Evolutionary conservation across 2,329 filamentous ascomycete genomes (phyloP), one percentile per base, ranked within the genome.

Genomic region (Fusarium liriodendri): DNA sequence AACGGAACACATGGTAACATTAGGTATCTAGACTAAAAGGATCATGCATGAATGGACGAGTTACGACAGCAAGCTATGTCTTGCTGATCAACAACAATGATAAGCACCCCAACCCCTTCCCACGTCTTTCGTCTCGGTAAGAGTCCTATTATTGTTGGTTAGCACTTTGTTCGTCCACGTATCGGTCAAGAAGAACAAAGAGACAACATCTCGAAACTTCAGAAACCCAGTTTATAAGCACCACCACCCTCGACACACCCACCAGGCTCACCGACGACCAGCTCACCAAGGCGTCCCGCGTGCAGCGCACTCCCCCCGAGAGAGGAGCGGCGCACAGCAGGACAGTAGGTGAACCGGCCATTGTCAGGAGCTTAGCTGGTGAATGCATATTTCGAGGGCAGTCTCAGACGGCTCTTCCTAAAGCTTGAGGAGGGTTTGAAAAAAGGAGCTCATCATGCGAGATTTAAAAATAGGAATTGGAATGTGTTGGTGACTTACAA

Each of bases 361-460:
- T 69, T 71, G 55, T 65, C 70, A 68, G 72, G 72, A 75, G 72
- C 72, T 76, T 75, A 71, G 32, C 73, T 76, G 54, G 52, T 64
- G 57, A 60, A 61, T 67, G 65, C 69, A 75, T 38, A 60, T 76
- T 76, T 76, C 78, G 78, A 66, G 75, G 77, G 79, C 76, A 73
- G 84, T 85, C 84, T 85, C 79, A 85, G 83, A 85, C 84, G 84
- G 84, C 84, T 85, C 84, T 85, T 85, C 84, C 84, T 85, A 83
- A 80, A 78, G 80, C 76, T 61, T 74, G 74, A 76, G 77, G 73
- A 72, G 79, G 83, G 83, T 82, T 82, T 82, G 78, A 72, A 81
- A 80, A 79, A 83, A 80, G 78, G 72, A 79, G 79, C 77, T 84
- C 84, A 85, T 85, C 84, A 85, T 84, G 74, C 78, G 78, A 77